Evolutionary conservation across 2,329 filamentous ascomycete genomes (phyloP).

Genomic region (Pestalotiopsis sp.): DNA sequence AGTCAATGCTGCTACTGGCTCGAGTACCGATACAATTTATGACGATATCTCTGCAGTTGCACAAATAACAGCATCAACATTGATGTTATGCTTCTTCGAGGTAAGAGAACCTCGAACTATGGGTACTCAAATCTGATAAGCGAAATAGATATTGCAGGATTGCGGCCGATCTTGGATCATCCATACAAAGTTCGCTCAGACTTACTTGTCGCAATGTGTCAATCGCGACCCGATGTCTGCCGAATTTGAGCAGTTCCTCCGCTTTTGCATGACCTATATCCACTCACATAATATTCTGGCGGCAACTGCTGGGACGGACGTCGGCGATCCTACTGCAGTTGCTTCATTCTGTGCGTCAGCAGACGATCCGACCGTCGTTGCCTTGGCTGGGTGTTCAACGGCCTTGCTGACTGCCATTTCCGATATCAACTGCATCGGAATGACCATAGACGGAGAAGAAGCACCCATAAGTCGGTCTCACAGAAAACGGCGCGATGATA

Average conservation of each 20-base stretch:
- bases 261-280: neutral
- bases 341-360: neutral
- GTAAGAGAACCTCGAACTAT: neutral
- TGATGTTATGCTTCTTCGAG: constrained; percentile 1
- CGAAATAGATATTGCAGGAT: neutral
- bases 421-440: neutral
- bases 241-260: neutral
- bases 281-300: neutral
- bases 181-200: neutral
- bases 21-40: neutral
- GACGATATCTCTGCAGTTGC: neutral
- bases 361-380: neutral
- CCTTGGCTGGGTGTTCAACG: neutral
- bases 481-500: neutral
- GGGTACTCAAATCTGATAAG: neutral
- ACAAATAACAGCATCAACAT: neutral
- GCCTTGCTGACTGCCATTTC: neutral
- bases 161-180: neutral
- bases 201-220: neutral
- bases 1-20: neutral
- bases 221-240: neutral
- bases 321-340: neutral
- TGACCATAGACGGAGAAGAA: neutral
- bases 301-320: neutral
- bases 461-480: neutral